Evolutionary conservation across 2,329 filamentous ascomycete species (phyloP).

Genomic region (Talaromyces sp.): DNA sequence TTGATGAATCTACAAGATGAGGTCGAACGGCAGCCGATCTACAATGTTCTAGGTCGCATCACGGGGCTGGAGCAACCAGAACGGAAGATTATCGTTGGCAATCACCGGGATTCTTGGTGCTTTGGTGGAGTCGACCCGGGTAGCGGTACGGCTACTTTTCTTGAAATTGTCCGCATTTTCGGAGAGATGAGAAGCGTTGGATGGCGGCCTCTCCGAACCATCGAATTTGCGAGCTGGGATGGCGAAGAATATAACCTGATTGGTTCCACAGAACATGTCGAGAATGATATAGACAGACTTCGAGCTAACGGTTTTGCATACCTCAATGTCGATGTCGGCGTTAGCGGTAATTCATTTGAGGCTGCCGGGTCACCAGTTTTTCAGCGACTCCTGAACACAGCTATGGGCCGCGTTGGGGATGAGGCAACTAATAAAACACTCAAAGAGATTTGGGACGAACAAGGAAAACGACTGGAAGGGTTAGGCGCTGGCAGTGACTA

Average conservation of each 20-base stretch:
- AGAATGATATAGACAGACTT: slow-evolving; percentile 72
- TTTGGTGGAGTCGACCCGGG: slow-evolving; percentile 84
- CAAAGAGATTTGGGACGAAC: slow-evolving; percentile 68
- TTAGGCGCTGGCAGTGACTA: slow-evolving; percentile 78
- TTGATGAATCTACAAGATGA: slow-evolving; percentile 87
- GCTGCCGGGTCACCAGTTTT: slow-evolving; percentile 81
- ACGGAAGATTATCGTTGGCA: slow-evolving; percentile 85
- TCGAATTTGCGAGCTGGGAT: slow-evolving; percentile 97
- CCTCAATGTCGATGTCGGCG: slow-evolving; percentile 82
- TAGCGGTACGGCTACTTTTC: slow-evolving; percentile 83
- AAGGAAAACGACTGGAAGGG: slow-evolving; percentile 58
- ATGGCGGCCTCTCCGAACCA: slow-evolving; percentile 89
- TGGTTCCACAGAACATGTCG: slow-evolving; percentile 92
- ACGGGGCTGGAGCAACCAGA: slow-evolving; percentile 76
- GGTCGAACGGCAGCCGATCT: slow-evolving; percentile 75
- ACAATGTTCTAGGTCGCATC: slow-evolving; percentile 86
- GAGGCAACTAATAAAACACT: slow-evolving; percentile 69
- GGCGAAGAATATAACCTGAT: slow-evolving; percentile 89
- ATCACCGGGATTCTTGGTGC: slow-evolving; percentile 89
- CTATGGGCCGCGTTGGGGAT: slow-evolving; percentile 71
- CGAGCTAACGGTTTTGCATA: slow-evolving; percentile 78
- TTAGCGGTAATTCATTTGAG: slow-evolving; percentile 70
- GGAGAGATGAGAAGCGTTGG: slow-evolving; percentile 71
- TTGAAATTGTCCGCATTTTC: slow-evolving; percentile 83
- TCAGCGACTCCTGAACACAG: slow-evolving; percentile 65